Percentiles rank a stretch among this genome's conserved stretches.
phyloP scores from a whole-genome alignment of 164 flowering plant species.

The Annona squamosa region DNA sequence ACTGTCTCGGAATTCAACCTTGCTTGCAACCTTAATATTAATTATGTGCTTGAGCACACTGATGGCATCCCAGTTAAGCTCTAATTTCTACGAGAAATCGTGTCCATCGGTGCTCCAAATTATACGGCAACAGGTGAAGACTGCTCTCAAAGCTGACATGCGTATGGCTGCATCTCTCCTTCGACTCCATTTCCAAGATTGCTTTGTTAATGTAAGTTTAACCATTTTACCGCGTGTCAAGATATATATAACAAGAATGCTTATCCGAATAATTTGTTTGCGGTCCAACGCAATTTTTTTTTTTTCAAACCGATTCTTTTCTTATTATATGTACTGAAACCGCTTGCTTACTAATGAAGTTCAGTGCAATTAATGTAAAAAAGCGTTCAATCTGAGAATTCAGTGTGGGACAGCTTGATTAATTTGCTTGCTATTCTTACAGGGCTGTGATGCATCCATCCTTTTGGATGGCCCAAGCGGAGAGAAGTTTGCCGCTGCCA shows the following conservation, averaged over 20 bases:
- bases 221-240: not conserved
- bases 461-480: slow-evolving; percentile 54
- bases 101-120: slow-evolving; percentile 44
- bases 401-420: not conserved
- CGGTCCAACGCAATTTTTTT: too few species aligned
- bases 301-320: not conserved
- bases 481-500: slow-evolving; percentile 56
- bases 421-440: not conserved
- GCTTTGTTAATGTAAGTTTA: slow-evolving; percentile 71
- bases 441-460: slow-evolving; percentile 85
- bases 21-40: slow-evolving; percentile 6
- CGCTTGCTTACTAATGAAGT: not conserved
- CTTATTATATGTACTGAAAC: too few species aligned
- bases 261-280: too few species aligned
- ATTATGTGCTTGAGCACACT: slow-evolving; percentile 15
- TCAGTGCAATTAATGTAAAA: not conserved
- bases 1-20: not conserved
- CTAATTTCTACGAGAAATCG: slow-evolving; percentile 37
- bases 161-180: slow-evolving; percentile 72
- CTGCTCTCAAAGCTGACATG: slow-evolving; percentile 48
- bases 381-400: not conserved
- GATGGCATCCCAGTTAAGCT: slow-evolving; percentile 42
- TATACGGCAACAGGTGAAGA: slow-evolving; percentile 34
- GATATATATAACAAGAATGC: too few species aligned
- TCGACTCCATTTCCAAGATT: slow-evolving; percentile 90